Evolutionary conservation across 768 basidiomycete species (phyloP), one percentile per base, ranked within the genome.

Genomic region (Mrakia hoshinonis): DNA sequence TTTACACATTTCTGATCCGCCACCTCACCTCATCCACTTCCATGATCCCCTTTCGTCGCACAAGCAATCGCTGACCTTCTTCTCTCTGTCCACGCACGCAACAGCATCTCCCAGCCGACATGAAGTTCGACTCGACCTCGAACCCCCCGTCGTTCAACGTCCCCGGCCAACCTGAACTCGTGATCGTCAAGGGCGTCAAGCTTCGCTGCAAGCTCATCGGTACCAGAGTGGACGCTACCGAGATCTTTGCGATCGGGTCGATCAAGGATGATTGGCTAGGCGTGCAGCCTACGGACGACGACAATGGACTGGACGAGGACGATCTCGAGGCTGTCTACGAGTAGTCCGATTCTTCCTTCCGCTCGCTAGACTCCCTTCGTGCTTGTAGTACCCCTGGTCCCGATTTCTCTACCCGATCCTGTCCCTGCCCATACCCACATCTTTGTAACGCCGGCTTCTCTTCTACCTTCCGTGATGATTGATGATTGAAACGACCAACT

Each of bases 181-280:
- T 72, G 74, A 94, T 97, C 73, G 91, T 94, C 79, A 94, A 93
- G 80, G 91, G 92, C 75, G 91, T 91, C 0, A 86, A 87, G 66
- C 87, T 98, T 62, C 87, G 96, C 48, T 84, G 97, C 79, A 95
- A 97, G 81, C 92, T 99, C 54, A 94, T 99, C n/a, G 96, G 96
- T 39, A 96, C 93, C 29, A 87, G 94, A 77, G 91, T 97, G 4
- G 96, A 99, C 78, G 93, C 94, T 43, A 97, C 93, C 29, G 94
- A 98, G 81, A 96, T 99, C 75, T 97, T 97, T 76, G 93, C 93
- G 1, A 98, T 97, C 75, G 95, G 93, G 11, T 92, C 90, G 3
- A 96, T 98, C 80, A 99, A 98, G 82, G 95, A 97, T 80, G 95
- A 97, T 78, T 95, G 93, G 79, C 82, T 98, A 36, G 95, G 95